Evolutionary conservation across 495 filamentous ascomycete genomes (phyloP).

Genomic region (Hyaloscypha bicolor): DNA sequence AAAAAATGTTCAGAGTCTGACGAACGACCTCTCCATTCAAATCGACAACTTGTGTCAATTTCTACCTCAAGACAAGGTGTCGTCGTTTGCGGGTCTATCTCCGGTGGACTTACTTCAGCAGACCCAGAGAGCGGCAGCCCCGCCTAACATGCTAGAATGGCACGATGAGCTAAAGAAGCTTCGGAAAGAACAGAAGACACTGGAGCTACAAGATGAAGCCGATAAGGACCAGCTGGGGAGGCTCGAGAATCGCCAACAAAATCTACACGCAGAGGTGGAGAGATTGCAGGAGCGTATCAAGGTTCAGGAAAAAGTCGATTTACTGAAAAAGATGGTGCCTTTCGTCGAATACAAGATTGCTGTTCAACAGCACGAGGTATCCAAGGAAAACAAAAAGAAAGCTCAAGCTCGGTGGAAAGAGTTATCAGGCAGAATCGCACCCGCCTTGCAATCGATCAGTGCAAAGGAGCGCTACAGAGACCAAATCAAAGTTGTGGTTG

Average conservation of each 20-base stretch:
- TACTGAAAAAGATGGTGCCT: constrained; percentile 66
- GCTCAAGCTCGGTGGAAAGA: constrained; percentile 53
- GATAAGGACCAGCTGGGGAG: constrained; percentile 64
- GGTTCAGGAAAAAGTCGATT: constrained; percentile 64
- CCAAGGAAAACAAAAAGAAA: constrained; percentile 50
- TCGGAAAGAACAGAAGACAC: constrained; percentile 66
- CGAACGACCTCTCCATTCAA: constrained; percentile 76
- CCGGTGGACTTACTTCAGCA: constrained; percentile 83
- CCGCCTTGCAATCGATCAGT: constrained; percentile 65
- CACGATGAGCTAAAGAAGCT: constrained; percentile 73
- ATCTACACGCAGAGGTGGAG: constrained; percentile 80
- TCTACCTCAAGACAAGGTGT: constrained; percentile 93
- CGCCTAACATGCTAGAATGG: constrained; percentile 75
- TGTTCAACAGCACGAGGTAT: constrained; percentile 33
- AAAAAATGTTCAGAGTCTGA: constrained; percentile 64
- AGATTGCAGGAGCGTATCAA: constrained; percentile 73
- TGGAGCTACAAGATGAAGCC: constrained; percentile 57
- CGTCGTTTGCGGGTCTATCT: constrained; percentile 85
- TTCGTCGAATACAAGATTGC: constrained; percentile 62
- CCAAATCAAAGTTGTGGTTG: constrained; percentile 35
- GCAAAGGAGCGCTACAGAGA: constrained; percentile 63
- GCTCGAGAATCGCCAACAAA: constrained; percentile 73
- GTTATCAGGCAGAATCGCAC: constrained; percentile 64
- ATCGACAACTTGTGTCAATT: constrained; percentile 99
- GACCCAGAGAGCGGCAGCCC: constrained; percentile 85